phyloP scores from a whole-genome alignment of 352 stramenopile species.

The Globisporangium nunn region DNA sequence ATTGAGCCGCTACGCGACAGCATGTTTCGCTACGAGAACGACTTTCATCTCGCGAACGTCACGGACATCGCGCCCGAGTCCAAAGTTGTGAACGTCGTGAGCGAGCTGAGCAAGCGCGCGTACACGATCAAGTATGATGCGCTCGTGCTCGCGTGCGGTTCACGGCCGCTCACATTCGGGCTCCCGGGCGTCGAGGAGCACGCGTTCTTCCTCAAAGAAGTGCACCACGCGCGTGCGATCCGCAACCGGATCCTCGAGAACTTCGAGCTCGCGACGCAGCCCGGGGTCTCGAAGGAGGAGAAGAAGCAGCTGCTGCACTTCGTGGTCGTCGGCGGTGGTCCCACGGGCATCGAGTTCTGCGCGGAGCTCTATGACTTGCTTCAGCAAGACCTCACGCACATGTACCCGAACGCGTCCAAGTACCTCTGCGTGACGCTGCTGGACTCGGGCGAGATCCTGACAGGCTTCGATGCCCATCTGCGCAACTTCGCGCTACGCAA shows the following conservation, averaged over 20 bases:
- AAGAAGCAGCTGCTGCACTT: constrained; percentile 92
- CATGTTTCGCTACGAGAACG: constrained; percentile 57
- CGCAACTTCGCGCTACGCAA: constrained; percentile 67
- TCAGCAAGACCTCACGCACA: constrained; percentile 84
- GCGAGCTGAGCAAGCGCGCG: constrained; percentile 38
- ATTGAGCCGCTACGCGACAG: constrained; percentile 93
- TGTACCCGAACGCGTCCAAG: constrained; percentile 73
- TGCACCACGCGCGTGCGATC: constrained; percentile 90
- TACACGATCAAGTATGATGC: constrained; percentile 92
- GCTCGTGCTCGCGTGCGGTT: constrained; percentile 90
- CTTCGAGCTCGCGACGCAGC: constrained; percentile 93
- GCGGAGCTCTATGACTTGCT: constrained; percentile 94
- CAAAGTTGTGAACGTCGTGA: constrained; percentile 69
- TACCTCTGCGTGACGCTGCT: constrained; percentile 61
- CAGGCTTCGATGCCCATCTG: constrained; percentile 60
- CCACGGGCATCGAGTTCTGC: constrained; percentile 94
- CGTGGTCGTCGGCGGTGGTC: constrained; percentile 95
- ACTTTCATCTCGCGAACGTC: constrained; percentile 73
- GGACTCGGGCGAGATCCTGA: constrained; percentile 68
- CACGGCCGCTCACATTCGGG: constrained; percentile 94
- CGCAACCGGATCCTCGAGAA: constrained; percentile 80
- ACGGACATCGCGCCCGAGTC: constrained; percentile 69
- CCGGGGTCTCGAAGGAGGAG: constrained; percentile 77
- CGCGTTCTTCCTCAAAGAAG: constrained; percentile 97
- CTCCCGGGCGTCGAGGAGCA: constrained; percentile 86